A percentile compares a stretch with the other conserved stretches of the same genome.
Evolutionary conservation across 2,329 filamentous ascomycete genomes (phyloP).

Genomic region (Colletotrichum cuscutae): DNA sequence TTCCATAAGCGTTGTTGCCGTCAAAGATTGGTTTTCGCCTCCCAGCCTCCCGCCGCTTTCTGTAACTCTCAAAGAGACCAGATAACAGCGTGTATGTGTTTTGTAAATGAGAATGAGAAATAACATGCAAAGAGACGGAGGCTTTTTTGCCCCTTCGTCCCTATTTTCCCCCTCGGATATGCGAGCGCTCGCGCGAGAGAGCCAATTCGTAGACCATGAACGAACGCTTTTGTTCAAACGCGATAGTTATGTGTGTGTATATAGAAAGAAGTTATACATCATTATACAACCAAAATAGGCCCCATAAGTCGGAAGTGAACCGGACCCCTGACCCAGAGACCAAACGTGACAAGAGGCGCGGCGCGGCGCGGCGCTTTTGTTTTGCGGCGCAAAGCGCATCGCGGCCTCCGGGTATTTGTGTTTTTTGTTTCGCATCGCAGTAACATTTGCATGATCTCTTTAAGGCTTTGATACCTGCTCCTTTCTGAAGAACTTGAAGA

Average conservation of each 20-base stretch:
- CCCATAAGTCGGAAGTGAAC: slow-evolving; percentile 29
- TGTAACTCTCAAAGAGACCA: neutral
- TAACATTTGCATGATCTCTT: neutral
- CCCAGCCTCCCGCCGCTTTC: neutral
- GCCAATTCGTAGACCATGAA: neutral
- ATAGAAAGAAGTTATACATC: slow-evolving; percentile 26
- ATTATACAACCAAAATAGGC: slow-evolving; percentile 32
- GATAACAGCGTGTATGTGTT: neutral
- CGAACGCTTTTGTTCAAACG: slow-evolving; percentile 32
- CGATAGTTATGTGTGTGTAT: slow-evolving; percentile 31
- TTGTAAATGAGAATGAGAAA: neutral
- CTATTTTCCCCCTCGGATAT: neutral
- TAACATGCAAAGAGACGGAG: neutral
- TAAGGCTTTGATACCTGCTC: slow-evolving; percentile 67
- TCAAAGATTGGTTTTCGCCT: neutral
- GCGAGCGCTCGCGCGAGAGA: neutral
- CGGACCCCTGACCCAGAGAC: slow-evolving; percentile 22
- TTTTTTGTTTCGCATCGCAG: slow-evolving; percentile 28
- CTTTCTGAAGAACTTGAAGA: slow-evolving; percentile 66
- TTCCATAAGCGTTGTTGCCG: neutral
- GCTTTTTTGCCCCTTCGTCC: neutral
- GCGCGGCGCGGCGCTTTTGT: neutral
- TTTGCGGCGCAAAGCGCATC: neutral
- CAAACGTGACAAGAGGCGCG: slow-evolving; percentile 29
- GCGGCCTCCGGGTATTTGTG: slow-evolving; percentile 24